These are phyloP conservation scores for Cylindrodendrum hubeiense DNA, from an alignment of 2,329 filamentous ascomycete species.

Conservation along the genomic window DNA sequence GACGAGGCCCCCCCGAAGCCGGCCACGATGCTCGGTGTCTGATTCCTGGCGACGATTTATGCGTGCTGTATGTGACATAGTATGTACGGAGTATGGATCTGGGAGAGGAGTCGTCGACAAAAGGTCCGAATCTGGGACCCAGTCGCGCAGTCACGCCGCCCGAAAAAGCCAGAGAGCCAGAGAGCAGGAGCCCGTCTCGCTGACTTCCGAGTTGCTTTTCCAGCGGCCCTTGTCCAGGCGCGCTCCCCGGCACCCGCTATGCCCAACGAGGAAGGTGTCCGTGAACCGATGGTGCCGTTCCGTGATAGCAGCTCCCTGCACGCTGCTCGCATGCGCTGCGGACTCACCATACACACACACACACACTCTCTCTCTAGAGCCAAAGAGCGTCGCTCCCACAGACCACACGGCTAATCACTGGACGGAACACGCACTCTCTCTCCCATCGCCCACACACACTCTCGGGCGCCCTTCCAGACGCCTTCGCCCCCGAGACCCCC, in stretches of 20 bases:
- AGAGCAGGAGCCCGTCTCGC: not conserved
- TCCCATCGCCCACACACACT: not conserved
- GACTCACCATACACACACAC: not conserved
- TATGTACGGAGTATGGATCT: slow-evolving; percentile 4
- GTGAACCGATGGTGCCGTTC: slow-evolving; percentile 23
- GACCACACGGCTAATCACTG: not conserved
- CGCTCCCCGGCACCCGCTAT: slow-evolving; percentile 19
- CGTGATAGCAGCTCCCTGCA: slow-evolving; percentile 19
- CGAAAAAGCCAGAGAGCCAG: slow-evolving; percentile 12
- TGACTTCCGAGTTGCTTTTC: not conserved
- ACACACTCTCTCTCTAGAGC: not conserved
- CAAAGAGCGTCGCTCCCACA: not conserved
- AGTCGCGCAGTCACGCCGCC: not conserved
- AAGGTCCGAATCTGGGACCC: slow-evolving; percentile 40
- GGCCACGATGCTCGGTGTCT: too few species aligned
- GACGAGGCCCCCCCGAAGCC: too few species aligned
- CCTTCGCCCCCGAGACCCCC: not conserved
- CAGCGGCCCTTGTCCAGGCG: slow-evolving; percentile 6
- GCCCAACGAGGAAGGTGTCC: slow-evolving; percentile 28
- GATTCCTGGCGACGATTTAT: too few species aligned
- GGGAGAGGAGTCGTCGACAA: slow-evolving; percentile 29
- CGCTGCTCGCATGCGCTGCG: not conserved
- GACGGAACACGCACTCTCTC: not conserved
- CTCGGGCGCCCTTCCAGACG: not conserved
- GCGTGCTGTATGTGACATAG: too few species aligned